Evolutionary conservation across 2,329 filamentous ascomycete genomes (phyloP), one percentile per base, ranked within the genome.

Genomic region (Xylariales sp.): DNA sequence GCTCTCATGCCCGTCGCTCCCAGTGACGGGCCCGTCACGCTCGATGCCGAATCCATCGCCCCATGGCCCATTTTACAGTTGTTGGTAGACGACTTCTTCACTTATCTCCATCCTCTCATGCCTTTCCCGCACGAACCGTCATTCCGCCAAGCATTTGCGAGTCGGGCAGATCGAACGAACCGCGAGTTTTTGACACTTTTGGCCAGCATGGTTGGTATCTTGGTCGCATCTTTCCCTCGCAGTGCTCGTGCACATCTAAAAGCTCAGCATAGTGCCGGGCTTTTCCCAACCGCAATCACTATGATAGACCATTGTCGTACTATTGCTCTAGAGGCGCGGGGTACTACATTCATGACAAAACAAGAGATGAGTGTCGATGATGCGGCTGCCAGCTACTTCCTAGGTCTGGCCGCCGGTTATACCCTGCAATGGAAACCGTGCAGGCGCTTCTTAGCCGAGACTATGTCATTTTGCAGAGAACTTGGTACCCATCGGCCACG

Each of bases 21-120:
- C 2, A 67, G 82, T 16, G 80, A 80, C 14, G 74, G 75, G 1
- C 77, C 78, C n/a, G 75, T 74, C 34, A 76, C 79, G n/a, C 76
- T 89, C 14, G 86, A 88, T 67, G 87, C 90, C 55, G 92, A 94
- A 75, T 83, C 87, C 1, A 93, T 94, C 69, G 91, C 90, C 48
- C 90, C 91, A 0, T 84, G 90, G 78, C 86, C 87, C 7, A 88
- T 90, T 10, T 81, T 94, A 60, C 86, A 91, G 73, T 84, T 90
- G 1, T 83, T 94, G 16, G 87, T 94, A 65, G 90, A 94, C 77
- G 92, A 94, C 80, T 94, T 93, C 84, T 94, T 94, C 80, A 93
- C 90, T 18, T 93, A 93, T 77, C 90, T 94, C 61, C 91, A 94
- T 73, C 92, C 92, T 1, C 84, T 94, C 8, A 88, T 87, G 65